Evolutionary conservation across 192 early-diverging fungal species (phyloP), one percentile per base, ranked within the genome.

Genomic region (Piromyces finnis): DNA sequence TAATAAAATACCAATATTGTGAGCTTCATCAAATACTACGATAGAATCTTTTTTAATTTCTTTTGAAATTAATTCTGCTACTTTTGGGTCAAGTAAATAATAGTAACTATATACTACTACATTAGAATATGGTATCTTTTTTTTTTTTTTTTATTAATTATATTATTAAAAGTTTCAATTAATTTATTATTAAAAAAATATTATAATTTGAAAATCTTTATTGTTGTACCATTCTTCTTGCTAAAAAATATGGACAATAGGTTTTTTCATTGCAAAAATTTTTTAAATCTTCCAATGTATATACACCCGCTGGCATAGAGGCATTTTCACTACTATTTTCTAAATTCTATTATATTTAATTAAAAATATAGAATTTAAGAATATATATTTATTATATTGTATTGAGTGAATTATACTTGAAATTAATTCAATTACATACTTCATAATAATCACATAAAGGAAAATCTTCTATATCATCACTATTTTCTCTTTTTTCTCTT

Each of bases 1-100:
- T n/a, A n/a, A n/a, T n/a, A n/a, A n/a, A n/a, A n/a, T 85, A 95
- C 94, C 97, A 81, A 99, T 98, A 83, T 99, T 98, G 87, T 99
- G 97, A 1, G 98, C 98, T 84, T 99, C 98, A 86, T 99, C 98
- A 87, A 99, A 99, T 0, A 99, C 93, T n/a, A 99, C 93, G 78
- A 99, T 98, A 39, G 92, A 92, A 78, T 98, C 94, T 84, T 93
- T 94, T 36, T 94, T 93, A 78, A 99, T 82, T 83, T 98, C 97
- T 85, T 93, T 95, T 9, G 96, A 98, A 32, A 99, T 95, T 79
- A 98, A 82, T 51, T 98, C 97, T 12, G 98, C 98, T 3, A 99
- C 97, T 86, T 99, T 99, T 28, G 98, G 98, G 84, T 99, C 98
- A n/a, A 99, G 87, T 87, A 99, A 89, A 83, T 99, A 99, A 83